Conservation (phyloP, 2,329 filamentous ascomycete species). For the Beauveria pseudobassiana region DNA sequence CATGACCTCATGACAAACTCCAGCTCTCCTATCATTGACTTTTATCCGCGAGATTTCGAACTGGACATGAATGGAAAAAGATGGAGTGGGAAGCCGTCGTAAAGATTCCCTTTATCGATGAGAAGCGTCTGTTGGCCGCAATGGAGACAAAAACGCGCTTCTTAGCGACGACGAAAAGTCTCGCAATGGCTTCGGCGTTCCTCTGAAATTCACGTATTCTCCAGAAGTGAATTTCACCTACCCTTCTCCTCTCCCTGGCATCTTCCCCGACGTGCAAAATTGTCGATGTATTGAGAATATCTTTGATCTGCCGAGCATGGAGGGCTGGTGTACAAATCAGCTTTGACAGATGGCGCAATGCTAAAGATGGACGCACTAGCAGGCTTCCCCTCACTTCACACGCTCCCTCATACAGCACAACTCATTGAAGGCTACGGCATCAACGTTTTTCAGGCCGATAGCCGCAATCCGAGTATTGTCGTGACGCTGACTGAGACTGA, state of each 20-base stretch:
- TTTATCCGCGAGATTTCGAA: constrained; percentile 94
- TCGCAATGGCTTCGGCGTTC: constrained; percentile 85
- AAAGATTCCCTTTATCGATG: constrained; percentile 98
- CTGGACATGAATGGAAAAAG: constrained; percentile 99
- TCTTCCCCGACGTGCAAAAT: constrained; percentile 81
- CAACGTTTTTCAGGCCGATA: constrained; percentile 92
- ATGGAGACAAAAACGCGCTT: constrained; percentile 76
- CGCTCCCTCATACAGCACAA: constrained; percentile 72
- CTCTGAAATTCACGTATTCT: constrained; percentile 86
- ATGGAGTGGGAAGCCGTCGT: constrained; percentile 99
- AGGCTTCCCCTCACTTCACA: constrained; percentile 86
- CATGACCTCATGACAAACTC: constrained; percentile 88
- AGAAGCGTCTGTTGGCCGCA: constrained; percentile 72
- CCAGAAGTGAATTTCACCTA: constrained; percentile 72
- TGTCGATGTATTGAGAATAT: constrained; percentile 95
- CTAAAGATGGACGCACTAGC: constrained; percentile 77
- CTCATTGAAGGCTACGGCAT: constrained; percentile 71
- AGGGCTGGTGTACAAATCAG: constrained; percentile 77
- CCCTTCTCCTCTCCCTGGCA: constrained; percentile 76
- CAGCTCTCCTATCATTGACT: constrained; percentile 90
- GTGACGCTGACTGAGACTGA: constrained; percentile 75
- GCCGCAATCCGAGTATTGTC: constrained; percentile 93
- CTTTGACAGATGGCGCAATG: constrained; percentile 76
- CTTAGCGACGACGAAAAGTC: constrained; percentile 71
- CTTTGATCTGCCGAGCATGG: constrained; percentile 87